Evolutionary conservation across 768 basidiomycete genomes (phyloP).

Genomic region (Russula abietina): DNA sequence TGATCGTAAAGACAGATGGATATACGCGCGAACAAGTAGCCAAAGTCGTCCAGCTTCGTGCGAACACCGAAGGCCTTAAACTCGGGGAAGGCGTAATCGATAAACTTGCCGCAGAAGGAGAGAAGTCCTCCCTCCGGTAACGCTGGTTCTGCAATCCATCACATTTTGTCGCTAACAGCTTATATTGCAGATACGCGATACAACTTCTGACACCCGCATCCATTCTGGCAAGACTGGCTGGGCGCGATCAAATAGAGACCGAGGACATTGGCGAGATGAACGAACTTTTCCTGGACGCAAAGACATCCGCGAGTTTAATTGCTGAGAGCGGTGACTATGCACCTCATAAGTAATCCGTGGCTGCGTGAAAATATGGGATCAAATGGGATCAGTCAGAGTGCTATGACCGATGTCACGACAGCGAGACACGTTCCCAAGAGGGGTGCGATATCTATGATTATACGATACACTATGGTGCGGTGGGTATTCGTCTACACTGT

Average conservation of each 20-base stretch:
- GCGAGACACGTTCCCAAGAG: not conserved
- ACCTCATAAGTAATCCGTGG: constrained; percentile 3
- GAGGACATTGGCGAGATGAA: constrained; percentile 94
- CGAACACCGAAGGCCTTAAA: constrained; percentile 79
- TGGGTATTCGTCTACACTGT: constrained; percentile 38
- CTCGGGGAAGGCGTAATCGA: constrained; percentile 73
- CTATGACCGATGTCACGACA: not conserved
- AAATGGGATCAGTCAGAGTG: not conserved
- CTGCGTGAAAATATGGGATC: not conserved
- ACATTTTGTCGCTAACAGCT: constrained; percentile 6
- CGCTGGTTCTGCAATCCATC: constrained; percentile 25
- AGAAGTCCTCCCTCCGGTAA: constrained; percentile 73
- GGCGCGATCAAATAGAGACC: constrained; percentile 71
- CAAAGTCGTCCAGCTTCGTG: constrained; percentile 80
- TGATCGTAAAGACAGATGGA: constrained; percentile 89
- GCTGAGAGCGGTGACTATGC: constrained; percentile 7
- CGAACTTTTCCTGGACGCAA: constrained; percentile 92
- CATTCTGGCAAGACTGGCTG: constrained; percentile 72
- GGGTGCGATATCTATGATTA: not conserved
- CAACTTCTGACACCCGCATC: constrained; percentile 89
- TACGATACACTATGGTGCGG: constrained; percentile 6
- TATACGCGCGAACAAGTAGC: constrained; percentile 81
- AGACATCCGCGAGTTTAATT: constrained; percentile 42
- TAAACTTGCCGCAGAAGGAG: constrained; percentile 74
- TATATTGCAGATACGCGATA: constrained; percentile 64